Conservation (phyloP, 2,329 filamentous ascomycete species). For the Fusarium subtropicale region DNA sequence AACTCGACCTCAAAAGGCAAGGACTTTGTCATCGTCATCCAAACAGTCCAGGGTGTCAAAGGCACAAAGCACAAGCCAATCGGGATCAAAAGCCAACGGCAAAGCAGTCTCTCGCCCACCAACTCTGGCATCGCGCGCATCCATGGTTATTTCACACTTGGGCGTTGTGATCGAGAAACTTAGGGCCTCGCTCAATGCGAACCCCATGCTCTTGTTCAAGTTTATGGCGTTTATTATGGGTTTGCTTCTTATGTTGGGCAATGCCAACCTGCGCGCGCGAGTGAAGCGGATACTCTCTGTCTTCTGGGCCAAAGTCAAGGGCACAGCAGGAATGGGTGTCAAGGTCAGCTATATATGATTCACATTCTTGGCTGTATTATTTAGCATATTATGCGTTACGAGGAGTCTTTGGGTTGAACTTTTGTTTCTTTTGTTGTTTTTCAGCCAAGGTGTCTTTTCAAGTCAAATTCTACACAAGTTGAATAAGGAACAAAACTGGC, state of each 20-base stretch:
- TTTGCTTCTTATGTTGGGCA: conserved; percentile 79
- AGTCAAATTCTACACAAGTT: conserved; percentile 30
- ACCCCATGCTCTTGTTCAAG: conserved; percentile 67
- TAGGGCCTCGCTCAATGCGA: conserved; percentile 63
- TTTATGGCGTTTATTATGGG: conserved; percentile 84
- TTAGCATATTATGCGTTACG: conserved; percentile 45
- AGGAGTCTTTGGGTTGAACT: conserved; percentile 45
- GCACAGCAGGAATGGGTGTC: conserved; percentile 93
- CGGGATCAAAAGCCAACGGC: conserved; percentile 41
- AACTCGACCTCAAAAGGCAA: conserved; percentile 49
- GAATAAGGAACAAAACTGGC: conserved; percentile 20
- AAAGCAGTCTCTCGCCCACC: conserved; percentile 48
- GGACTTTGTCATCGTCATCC: conserved; percentile 52
- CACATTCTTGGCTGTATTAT: conserved; percentile 42
- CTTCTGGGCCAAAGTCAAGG: conserved; percentile 83
- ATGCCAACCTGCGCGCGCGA: conserved; percentile 79
- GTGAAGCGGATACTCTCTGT: conserved; percentile 74
- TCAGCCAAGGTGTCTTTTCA: conserved; percentile 28
- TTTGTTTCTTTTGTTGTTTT: conserved; percentile 21
- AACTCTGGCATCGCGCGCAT: conserved; percentile 62
- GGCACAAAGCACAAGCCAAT: conserved; percentile 35
- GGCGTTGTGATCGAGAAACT: conserved; percentile 64
- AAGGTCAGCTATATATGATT: conserved; percentile 93
- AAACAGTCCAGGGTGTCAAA: conserved; percentile 46
- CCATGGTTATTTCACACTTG: conserved; percentile 65